Evolutionary conservation across 352 stramenopile species (phyloP), one percentile per base, ranked within the genome.

Genomic region (Salisapilia sapeloensis): DNA sequence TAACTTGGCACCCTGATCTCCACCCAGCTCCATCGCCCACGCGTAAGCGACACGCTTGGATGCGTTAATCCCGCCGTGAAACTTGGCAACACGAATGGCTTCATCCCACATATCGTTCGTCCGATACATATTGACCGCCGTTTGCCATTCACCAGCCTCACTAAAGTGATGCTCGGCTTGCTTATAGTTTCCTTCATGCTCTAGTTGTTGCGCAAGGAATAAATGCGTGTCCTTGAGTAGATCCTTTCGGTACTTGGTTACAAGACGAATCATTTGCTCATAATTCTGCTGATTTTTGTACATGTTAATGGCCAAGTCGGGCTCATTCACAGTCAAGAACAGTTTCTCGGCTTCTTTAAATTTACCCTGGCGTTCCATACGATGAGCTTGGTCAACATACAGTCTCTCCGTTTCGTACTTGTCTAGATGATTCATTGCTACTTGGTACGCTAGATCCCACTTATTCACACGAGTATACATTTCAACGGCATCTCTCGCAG

Each of bases 281-380:
- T 94, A 97, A 40, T 94, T 85, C 35, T 87, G 82, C 42, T 94
- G 71, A 53, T 94, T 94, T 59, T 97, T 96, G 76, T 97, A 97
- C 85, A 97, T 96, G 46, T 91, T 89, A 54, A 97, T 97, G 21
- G 90, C 90, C 13, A 92, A 40, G 42, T 97, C 79, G 4, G 76
- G 69, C 30, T 96, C 80, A 44, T 95, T 92, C 18, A 96, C 83
- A 0, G 74, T 85, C 13, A 97, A 38, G 47, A 94, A 94, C 15
- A 97, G 66, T 42, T 92, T 92, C 46, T 97, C 89, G 2, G 89
- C 87, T 26, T 97, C 83, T 35, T 94, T 93, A 24, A 93, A 63
- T 38, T 93, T 93, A 34, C 78, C 77, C 40, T 78, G 55, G 27
- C 57, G 65, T 35, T 95, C 83, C 57, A 96, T 86, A 20, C 83